Evolutionary conservation across 2,329 filamentous ascomycete species (phyloP).

Genomic region (Reticulascus tulasneorum): DNA sequence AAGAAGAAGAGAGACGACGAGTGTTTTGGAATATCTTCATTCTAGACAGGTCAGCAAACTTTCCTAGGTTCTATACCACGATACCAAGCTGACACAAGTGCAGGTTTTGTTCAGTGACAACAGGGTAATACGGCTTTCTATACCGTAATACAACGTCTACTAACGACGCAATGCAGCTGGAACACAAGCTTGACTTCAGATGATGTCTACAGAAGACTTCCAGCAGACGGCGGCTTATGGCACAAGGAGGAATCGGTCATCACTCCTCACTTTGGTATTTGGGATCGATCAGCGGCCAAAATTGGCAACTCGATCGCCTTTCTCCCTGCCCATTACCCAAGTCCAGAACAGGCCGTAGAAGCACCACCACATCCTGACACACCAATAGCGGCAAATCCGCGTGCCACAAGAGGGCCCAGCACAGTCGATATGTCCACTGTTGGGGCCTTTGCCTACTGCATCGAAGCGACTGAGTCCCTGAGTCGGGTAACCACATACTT

Average conservation of each 20-base stretch:
- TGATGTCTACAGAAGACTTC: slow-evolving; percentile 24
- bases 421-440: slow-evolving; percentile 30
- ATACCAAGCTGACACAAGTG: background rate
- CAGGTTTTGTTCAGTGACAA: slow-evolving; percentile 20
- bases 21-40: slow-evolving; percentile 30
- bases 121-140: slow-evolving; percentile 17
- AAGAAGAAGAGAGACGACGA: slow-evolving; percentile 26
- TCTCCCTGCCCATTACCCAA: slow-evolving; percentile 26
- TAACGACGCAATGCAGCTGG: slow-evolving; percentile 21
- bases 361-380: slow-evolving; percentile 9
- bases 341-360: slow-evolving; percentile 16
- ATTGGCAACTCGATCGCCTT: slow-evolving; percentile 36
- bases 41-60: slow-evolving; percentile 21
- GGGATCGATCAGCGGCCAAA: slow-evolving; percentile 33
- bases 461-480: slow-evolving; percentile 43
- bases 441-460: slow-evolving; percentile 41
- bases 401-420: slow-evolving; percentile 5
- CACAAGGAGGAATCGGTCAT: slow-evolving; percentile 30
- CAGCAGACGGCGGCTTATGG: slow-evolving; percentile 37
- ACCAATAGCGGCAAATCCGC: background rate
- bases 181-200: slow-evolving; percentile 28
- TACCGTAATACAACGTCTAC: too few species aligned
- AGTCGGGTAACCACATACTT: slow-evolving; percentile 42
- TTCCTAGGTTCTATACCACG: rapidly evolving
- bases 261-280: slow-evolving; percentile 42